phyloP scores from a whole-genome alignment of 2,329 filamentous ascomycete genomes.

The Trichoderma aggressivum region DNA sequence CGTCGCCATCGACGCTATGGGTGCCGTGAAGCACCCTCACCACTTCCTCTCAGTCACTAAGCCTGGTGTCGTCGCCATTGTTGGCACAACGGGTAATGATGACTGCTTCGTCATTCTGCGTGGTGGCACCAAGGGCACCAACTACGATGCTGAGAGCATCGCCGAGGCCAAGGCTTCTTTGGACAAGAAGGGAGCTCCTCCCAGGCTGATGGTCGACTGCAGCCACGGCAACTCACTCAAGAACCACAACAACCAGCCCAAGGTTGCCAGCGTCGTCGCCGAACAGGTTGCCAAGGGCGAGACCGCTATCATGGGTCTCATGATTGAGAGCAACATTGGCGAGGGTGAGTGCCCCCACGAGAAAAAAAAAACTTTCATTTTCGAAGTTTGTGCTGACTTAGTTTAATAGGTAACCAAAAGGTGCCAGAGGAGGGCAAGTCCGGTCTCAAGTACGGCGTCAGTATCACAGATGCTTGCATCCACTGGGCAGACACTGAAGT shows the following conservation, averaged over 20 bases:
- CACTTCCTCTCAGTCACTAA: slow-evolving; percentile 98
- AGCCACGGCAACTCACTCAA: slow-evolving; percentile 95
- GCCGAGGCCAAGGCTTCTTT: slow-evolving; percentile 78
- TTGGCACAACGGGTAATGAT: slow-evolving; percentile 89
- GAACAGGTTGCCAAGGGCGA: slow-evolving; percentile 85
- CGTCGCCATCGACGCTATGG: slow-evolving; percentile 93
- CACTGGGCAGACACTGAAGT: slow-evolving; percentile 84
- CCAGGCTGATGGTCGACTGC: slow-evolving; percentile 95
- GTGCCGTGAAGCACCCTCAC: slow-evolving; percentile 85
- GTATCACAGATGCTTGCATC: slow-evolving; percentile 97
- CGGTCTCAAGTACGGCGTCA: slow-evolving; percentile 87
- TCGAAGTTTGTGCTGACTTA: slow-evolving; percentile 28
- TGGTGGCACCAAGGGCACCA: slow-evolving; percentile 88
- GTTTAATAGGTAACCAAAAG: slow-evolving; percentile 71
- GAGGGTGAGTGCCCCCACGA: slow-evolving; percentile 57
- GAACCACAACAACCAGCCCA: slow-evolving; percentile 95
- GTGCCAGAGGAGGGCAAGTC: slow-evolving; percentile 81
- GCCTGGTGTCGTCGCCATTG: slow-evolving; percentile 90
- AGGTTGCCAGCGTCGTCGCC: slow-evolving; percentile 78
- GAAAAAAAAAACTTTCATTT: background rate
- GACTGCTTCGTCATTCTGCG: slow-evolving; percentile 96
- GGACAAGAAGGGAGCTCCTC: slow-evolving; percentile 66
- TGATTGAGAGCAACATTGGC: slow-evolving; percentile 98
- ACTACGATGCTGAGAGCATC: slow-evolving; percentile 86
- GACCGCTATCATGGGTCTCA: slow-evolving; percentile 87